A percentile compares a stretch with the other conserved stretches of the same genome.
Conservation (phyloP, 495 filamentous ascomycete genomes). For the Hypomontagnella submonticulosa region DNA sequence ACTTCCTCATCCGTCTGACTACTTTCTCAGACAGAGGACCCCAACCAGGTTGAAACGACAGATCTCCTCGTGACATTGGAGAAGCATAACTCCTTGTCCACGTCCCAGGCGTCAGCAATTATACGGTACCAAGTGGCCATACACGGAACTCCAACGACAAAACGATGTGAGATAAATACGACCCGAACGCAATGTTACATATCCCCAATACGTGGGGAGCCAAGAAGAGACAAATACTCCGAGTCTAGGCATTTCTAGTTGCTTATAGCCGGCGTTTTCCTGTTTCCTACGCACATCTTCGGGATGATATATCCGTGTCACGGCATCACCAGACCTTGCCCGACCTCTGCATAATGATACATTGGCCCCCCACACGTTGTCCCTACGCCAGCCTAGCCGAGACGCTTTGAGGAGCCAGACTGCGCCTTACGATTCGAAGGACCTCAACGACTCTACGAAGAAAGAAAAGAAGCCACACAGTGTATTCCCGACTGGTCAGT, state of each 20-base stretch:
- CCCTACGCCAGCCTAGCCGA: conserved; percentile 2
- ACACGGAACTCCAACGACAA: background rate
- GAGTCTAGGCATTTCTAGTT: too few relatives aligned
- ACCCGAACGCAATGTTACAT: conserved; percentile 11
- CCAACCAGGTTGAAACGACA: background rate
- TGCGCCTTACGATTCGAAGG: background rate
- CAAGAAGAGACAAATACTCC: too few relatives aligned
- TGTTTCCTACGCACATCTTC: too few relatives aligned
- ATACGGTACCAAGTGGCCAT: background rate
- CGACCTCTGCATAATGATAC: conserved; percentile 3
- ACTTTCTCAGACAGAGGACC: background rate
- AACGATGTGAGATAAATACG: conserved; percentile 13
- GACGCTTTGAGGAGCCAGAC: background rate
- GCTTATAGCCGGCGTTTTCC: too few relatives aligned
- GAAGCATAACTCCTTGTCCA: background rate
- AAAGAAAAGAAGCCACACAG: conserved; percentile 3
- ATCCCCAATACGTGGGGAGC: background rate
- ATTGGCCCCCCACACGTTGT: conserved; percentile 12
- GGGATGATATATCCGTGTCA: background rate
- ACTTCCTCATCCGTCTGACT: conserved; percentile 1
- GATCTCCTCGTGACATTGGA: background rate
- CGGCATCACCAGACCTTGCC: conserved; percentile 1
- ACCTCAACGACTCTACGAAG: background rate
- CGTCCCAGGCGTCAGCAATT: background rate
- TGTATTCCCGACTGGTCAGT: background rate